Evolutionary conservation across 2,329 filamentous ascomycete species (phyloP).

Genomic region (Emergomyces africanus): DNA sequence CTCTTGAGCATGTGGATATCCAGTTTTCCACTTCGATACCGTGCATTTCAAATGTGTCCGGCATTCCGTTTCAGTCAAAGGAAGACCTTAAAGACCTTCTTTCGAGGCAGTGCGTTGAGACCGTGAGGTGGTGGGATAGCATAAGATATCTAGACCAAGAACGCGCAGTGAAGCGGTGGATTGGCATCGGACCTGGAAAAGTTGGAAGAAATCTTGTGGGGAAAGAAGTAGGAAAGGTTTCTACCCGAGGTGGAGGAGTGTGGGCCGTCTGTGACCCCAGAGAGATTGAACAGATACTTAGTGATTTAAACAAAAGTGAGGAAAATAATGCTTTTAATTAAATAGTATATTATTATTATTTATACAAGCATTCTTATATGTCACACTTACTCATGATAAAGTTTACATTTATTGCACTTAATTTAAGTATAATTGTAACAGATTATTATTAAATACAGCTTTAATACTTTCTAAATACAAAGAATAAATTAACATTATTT

Average conservation of each 20-base stretch:
- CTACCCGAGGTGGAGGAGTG: conserved; percentile 77
- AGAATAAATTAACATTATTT: no score
- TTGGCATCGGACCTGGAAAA: conserved; percentile 87
- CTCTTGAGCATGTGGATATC: conserved; percentile 53
- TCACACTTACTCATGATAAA: no score
- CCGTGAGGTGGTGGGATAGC: conserved; percentile 88
- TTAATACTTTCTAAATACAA: no score
- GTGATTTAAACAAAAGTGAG: conserved; percentile 47
- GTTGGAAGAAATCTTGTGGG: conserved; percentile 88
- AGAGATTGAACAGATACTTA: conserved; percentile 57
- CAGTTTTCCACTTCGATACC: conserved; percentile 62
- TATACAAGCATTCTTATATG: no score
- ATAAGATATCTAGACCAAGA: conserved; percentile 81
- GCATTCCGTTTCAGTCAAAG: conserved; percentile 59
- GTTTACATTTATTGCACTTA: no score
- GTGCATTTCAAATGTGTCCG: conserved; percentile 78
- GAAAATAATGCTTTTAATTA: no score
- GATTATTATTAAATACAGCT: no score
- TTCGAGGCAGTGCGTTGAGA: conserved; percentile 75
- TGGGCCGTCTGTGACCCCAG: conserved; percentile 79
- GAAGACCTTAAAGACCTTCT: conserved; percentile 67
- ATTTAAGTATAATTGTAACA: no score
- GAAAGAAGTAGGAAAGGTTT: conserved; percentile 79
- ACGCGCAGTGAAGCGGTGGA: conserved; percentile 67
- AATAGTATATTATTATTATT: no score